phyloP scores from a whole-genome alignment of 495 filamentous ascomycete species.

The Neurospora cerealis region DNA sequence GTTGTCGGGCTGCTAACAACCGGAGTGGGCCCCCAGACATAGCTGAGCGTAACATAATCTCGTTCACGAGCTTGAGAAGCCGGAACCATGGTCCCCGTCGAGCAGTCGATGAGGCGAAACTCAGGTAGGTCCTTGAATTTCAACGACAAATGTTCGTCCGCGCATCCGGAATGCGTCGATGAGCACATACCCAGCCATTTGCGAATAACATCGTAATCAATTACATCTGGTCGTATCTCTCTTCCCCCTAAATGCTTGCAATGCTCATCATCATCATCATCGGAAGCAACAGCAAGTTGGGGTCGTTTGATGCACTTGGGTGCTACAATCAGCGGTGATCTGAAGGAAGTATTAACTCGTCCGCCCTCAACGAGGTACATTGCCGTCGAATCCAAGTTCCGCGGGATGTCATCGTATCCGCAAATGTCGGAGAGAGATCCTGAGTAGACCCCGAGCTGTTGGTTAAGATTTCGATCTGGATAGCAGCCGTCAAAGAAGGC shows the following conservation, averaged over 20 bases:
- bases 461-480: too few relatives aligned
- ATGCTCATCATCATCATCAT: too few relatives aligned
- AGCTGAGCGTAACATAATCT: background rate
- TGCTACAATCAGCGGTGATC: too few relatives aligned
- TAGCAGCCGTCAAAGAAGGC: too few relatives aligned
- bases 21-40: background rate
- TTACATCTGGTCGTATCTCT: background rate
- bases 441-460: too few relatives aligned
- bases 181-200: background rate
- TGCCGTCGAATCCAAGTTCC: too few relatives aligned
- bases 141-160: background rate
- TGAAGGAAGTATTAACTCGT: too few relatives aligned
- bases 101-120: background rate
- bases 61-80: background rate
- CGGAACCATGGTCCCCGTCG: background rate
- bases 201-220: background rate
- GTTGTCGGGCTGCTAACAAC: background rate
- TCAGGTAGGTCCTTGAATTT: background rate
- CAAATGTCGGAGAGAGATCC: too few relatives aligned
- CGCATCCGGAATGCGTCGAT: background rate
- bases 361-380: too few relatives aligned
- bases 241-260: background rate
- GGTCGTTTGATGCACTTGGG: too few relatives aligned
- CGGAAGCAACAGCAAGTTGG: too few relatives aligned
- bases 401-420: too few relatives aligned